phyloP scores from a whole-genome alignment of 768 basidiomycete genomes.

The Pleurotus citrinopileatus region DNA sequence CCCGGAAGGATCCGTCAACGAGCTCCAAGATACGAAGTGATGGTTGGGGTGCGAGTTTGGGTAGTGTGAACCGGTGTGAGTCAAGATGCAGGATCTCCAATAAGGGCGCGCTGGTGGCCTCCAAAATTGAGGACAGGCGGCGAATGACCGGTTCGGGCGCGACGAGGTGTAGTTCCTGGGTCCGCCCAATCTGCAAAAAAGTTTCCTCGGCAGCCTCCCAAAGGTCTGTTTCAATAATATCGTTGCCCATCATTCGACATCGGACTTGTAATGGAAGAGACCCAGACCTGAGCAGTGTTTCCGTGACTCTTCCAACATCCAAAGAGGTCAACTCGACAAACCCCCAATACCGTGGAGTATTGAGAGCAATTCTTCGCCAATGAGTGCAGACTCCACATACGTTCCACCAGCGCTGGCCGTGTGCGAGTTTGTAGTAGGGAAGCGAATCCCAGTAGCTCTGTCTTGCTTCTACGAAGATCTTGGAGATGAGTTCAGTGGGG shows the following conservation, averaged over 20 bases:
- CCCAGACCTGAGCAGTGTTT: neutral
- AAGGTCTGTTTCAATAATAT: neutral
- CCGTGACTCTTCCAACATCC: neutral
- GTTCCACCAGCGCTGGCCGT: neutral
- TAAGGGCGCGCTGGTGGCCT: neutral
- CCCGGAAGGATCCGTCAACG: neutral
- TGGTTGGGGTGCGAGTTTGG: neutral
- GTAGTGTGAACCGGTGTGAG: neutral
- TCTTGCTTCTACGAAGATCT: no score
- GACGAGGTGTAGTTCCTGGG: neutral
- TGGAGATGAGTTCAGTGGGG: no score
- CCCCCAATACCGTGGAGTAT: neutral
- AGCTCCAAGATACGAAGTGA: neutral
- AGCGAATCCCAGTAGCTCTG: no score
- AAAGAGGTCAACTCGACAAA: neutral
- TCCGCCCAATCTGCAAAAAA: neutral
- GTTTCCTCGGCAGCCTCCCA: neutral
- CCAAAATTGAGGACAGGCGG: neutral
- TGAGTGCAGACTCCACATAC: neutral
- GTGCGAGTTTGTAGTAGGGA: neutral
- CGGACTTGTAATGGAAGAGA: neutral
- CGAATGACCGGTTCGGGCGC: neutral
- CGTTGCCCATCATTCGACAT: neutral
- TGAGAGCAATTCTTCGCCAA: neutral
- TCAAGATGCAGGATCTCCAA: neutral